These are phyloP conservation scores for Lyophyllum semitale DNA, from an alignment of 768 basidiomycete species.

Conservation along the genomic window DNA sequence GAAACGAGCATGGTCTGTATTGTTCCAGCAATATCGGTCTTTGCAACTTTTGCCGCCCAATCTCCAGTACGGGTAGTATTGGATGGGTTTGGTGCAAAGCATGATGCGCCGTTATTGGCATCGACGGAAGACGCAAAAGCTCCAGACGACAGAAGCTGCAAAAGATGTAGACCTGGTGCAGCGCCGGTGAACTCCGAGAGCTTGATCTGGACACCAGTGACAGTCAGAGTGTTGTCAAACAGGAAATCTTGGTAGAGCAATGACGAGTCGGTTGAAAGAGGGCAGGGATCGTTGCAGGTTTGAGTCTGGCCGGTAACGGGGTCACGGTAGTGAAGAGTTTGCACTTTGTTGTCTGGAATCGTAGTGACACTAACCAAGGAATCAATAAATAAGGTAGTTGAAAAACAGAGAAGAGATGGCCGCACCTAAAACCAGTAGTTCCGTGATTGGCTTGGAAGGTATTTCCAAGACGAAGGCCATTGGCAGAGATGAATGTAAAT, in stretches of 20 bases:
- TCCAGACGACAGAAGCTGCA: conserved; percentile 93
- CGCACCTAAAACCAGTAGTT: conserved; percentile 87
- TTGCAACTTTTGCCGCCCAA: conserved; percentile 67
- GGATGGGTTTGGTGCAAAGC: conserved; percentile 78
- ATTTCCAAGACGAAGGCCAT: conserved; percentile 88
- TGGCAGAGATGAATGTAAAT: conserved; percentile 72
- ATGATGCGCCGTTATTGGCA: conserved; percentile 63
- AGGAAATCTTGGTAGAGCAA: conserved; percentile 93
- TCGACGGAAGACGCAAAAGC: conserved; percentile 80
- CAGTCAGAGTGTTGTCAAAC: conserved; percentile 59
- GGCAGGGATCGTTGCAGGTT: conserved; percentile 80
- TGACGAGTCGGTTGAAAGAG: conserved; percentile 73
- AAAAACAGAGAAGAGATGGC: background rate
- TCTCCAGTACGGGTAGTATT: conserved; percentile 64
- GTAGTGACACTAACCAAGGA: conserved; percentile 65
- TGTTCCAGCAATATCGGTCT: conserved; percentile 81
- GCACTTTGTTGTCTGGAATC: conserved; percentile 86
- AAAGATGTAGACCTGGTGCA: conserved; percentile 80
- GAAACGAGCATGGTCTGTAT: conserved; percentile 74
- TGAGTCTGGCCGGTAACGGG: conserved; percentile 70
- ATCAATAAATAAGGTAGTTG: conserved; percentile 7
- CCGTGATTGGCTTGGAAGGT: conserved; percentile 81
- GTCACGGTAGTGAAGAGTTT: conserved; percentile 77
- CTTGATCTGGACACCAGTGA: conserved; percentile 90
- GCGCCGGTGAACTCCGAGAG: conserved; percentile 75